Evolutionary conservation across 179 eudicot genomes (phyloP).

Genomic region (Gypsophila paniculata): DNA sequence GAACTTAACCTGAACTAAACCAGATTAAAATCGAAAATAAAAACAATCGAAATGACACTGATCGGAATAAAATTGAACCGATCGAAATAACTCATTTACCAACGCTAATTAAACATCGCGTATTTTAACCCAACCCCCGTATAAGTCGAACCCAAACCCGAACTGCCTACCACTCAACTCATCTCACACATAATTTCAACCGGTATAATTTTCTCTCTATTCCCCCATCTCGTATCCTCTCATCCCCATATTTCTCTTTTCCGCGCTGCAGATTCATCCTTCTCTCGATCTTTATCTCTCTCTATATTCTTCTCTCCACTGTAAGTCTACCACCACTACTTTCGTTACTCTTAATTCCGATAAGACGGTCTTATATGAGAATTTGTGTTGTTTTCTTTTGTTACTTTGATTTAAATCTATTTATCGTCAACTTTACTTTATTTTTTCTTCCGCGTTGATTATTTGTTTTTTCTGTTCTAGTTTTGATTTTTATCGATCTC

Average conservation of each 20-base stretch:
- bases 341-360: background rate
- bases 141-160: too few species aligned
- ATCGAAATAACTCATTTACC: too few species aligned
- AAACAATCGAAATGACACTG: too few species aligned
- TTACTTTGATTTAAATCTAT: background rate
- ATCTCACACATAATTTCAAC: background rate
- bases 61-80: too few species aligned
- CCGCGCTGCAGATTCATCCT: constrained; percentile 22
- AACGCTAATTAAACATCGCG: too few species aligned
- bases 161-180: too few species aligned
- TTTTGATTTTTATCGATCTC: background rate
- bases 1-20: too few species aligned
- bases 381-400: background rate
- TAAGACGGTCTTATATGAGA: too few species aligned
- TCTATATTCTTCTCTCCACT: constrained; percentile 22
- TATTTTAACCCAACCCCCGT: too few species aligned
- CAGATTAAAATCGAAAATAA: too few species aligned
- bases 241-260: constrained; percentile 25
- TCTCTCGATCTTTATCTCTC: constrained; percentile 28
- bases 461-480: background rate
- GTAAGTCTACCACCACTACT: constrained; percentile 22
- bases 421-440: background rate
- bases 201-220: constrained; percentile 24
- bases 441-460: constrained; percentile 4
- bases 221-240: constrained; percentile 45